Base-by-base conservation (phyloP, 805 yeast genomes). In the Dipodascopsis tothii region DNA sequence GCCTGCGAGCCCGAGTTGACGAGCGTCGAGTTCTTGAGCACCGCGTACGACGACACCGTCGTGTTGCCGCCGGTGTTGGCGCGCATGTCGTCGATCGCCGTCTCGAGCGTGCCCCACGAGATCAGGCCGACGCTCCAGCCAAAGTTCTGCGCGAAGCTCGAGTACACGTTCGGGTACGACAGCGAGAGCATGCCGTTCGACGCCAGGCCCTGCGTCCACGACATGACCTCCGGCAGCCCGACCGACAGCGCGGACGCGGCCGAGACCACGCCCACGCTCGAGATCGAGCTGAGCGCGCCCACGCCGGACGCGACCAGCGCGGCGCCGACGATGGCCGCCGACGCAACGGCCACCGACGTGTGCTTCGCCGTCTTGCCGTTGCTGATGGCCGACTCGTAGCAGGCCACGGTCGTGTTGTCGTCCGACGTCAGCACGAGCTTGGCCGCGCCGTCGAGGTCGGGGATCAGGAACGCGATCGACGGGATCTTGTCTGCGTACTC, bases 361-460 rank as follows among this genome's bases (percentile, higher is more conserved):
- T 48, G 46, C 21, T 56, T 47, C 2, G 63, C 34, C 23, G 65
- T 51, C 35, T 61, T 60, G 21, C 67, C 66, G 44, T 63, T 63
- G 4, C 55, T 37, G 5, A 63, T 51, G 6, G 56, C 45, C 4
- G 66, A 48, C 22, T 35, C 28, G 30, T 55, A 52, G 44, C 63
- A 60, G 17, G 60, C 63, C 11, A 53, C 39, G 20, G 40, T 43
- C 19, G 33, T 21, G 17, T 35, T 35, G 17, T 57, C 54, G 18
- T 32, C 37, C 6, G 52, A 42, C 33, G 48, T 56, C 21, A 46
- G 48, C 3, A 51, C 27, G 33, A 62, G 55, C 14, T 38, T 43
- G 11, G 62, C 59, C 5, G 33, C 18, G 2, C 64, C 65, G 40
- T 63, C 66, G 20, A 63, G 50, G 40, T 63, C 67, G 3, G 67